Evolutionary conservation across 805 yeast species (phyloP).

Genomic region (Suhomyces sp.): DNA sequence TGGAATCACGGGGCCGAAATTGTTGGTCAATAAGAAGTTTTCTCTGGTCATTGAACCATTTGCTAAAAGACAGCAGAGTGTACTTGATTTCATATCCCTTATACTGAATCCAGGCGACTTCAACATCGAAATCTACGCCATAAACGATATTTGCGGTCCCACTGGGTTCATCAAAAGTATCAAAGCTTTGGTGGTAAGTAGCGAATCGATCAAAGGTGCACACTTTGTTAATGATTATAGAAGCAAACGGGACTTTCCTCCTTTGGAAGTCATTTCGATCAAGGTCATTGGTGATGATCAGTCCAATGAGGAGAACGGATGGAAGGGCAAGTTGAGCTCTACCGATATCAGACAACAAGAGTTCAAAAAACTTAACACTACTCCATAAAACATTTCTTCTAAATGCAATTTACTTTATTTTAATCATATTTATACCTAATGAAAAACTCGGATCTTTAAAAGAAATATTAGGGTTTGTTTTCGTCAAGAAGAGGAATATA

Average conservation of each 20-base stretch:
- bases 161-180: constrained; percentile 74
- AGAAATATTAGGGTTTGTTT: neutral
- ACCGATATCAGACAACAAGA: constrained; percentile 61
- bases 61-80: constrained; percentile 47
- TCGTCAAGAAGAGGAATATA: neutral
- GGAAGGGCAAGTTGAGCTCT: constrained; percentile 79
- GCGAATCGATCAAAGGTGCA: constrained; percentile 79
- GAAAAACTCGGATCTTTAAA: neutral
- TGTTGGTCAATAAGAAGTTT: constrained; percentile 74
- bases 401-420: too few species aligned
- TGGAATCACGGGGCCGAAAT: constrained; percentile 78
- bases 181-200: constrained; percentile 76
- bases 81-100: constrained; percentile 46
- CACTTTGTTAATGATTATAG: constrained; percentile 67
- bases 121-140: constrained; percentile 54
- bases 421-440: too few species aligned
- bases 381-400: too few species aligned
- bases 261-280: constrained; percentile 38
- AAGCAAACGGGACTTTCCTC: constrained; percentile 50
- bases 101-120: constrained; percentile 27
- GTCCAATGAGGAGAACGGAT: constrained; percentile 34
- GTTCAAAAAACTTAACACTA: neutral
- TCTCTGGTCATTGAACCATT: constrained; percentile 63
- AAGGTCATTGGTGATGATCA: constrained; percentile 58
- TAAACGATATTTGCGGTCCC: constrained; percentile 91